A percentile compares a stretch with the other conserved stretches of the same genome.
These are phyloP conservation scores for Ocimum tenuiflorum DNA, from an alignment of 257 asterid species.

Conservation along the genomic window DNA sequence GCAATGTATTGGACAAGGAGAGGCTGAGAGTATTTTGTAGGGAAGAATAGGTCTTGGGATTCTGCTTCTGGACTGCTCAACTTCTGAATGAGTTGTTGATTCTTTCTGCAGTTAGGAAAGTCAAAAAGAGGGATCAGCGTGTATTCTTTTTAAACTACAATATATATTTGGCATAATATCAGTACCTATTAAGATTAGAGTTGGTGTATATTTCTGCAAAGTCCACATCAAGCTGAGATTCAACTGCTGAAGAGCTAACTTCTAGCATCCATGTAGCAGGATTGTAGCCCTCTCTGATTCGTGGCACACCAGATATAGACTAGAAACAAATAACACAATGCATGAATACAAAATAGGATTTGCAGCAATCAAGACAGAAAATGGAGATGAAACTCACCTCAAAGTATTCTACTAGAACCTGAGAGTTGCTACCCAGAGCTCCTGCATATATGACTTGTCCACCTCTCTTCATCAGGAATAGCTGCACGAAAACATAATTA, in stretches of 20 bases:
- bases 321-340: background rate
- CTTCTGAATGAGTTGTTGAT: conserved; percentile 37
- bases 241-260: conserved; percentile 46
- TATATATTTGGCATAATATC: background rate
- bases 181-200: conserved; percentile 47
- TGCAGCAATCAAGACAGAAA: background rate
- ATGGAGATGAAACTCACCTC: conserved; percentile 33
- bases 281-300: conserved; percentile 47
- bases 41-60: conserved; percentile 46
- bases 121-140: background rate
- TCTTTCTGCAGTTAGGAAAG: conserved; percentile 33
- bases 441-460: conserved; percentile 68
- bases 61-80: conserved; percentile 39
- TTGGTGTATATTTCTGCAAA: conserved; percentile 45
- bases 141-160: background rate
- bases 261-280: conserved; percentile 76
- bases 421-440: conserved; percentile 51
- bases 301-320: conserved; percentile 48
- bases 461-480: conserved; percentile 60
- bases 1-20: conserved; percentile 42
- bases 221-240: conserved; percentile 39
- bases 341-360: background rate
- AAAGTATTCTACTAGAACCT: conserved; percentile 45
- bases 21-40: conserved; percentile 57
- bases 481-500: conserved; percentile 21